Conservation (phyloP, 345 rosid species). For the Brassica juncea region DNA sequence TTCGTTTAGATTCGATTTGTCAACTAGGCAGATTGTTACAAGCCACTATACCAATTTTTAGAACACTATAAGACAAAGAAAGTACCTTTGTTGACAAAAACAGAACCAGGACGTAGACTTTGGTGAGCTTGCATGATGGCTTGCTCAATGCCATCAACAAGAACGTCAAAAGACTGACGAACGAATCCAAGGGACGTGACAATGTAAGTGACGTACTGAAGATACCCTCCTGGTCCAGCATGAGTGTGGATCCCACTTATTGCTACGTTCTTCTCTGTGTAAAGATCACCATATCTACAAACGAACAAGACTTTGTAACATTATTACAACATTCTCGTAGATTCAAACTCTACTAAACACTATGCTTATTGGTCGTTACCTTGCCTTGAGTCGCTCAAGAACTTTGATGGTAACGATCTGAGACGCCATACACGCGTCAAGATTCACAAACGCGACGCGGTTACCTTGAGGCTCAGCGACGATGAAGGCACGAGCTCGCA, state of each 20-base stretch:
- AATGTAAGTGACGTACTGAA: slow-evolving; percentile 79
- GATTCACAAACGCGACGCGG: slow-evolving; percentile 79
- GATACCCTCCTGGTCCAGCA: slow-evolving; percentile 99
- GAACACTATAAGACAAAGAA: background rate
- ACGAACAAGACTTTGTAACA: slow-evolving; percentile 3
- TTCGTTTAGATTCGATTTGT: too few species aligned
- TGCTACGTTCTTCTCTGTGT: slow-evolving; percentile 88
- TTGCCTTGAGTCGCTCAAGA: slow-evolving; percentile 31
- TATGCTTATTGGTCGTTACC: slow-evolving; percentile 13
- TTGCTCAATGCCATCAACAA: slow-evolving; percentile 94
- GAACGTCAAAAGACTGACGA: slow-evolving; percentile 84
- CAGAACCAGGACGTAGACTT: slow-evolving; percentile 80
- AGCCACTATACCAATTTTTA: too few species aligned
- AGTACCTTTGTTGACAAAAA: slow-evolving; percentile 76
- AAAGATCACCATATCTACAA: slow-evolving; percentile 83
- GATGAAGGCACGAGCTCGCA: slow-evolving; percentile 85
- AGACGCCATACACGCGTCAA: slow-evolving; percentile 99
- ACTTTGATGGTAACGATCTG: slow-evolving; percentile 87
- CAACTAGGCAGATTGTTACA: too few species aligned
- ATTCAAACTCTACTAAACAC: background rate
- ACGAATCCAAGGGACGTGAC: slow-evolving; percentile 97
- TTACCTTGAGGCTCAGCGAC: slow-evolving; percentile 81
- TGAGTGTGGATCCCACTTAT: slow-evolving; percentile 98
- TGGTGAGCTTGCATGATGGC: slow-evolving; percentile 85
- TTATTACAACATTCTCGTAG: background rate